Evolutionary conservation across 306 rosid species (phyloP), one percentile per base, ranked within the genome.

Genomic region (Arachis hypogaea): DNA sequence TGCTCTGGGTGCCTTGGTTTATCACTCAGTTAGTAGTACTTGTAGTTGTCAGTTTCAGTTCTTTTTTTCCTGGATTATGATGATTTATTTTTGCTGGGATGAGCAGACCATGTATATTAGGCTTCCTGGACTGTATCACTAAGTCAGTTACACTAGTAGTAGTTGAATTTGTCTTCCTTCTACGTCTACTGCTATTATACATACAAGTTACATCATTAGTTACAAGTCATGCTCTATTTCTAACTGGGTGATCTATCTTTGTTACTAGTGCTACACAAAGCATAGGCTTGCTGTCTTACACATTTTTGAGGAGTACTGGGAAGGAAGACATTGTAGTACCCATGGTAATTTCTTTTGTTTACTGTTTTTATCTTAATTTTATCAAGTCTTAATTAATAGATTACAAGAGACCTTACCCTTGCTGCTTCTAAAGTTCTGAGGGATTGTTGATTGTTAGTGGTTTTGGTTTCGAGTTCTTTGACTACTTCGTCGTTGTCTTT

Each of bases 291-390:
- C 81, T 95, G 81, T 95, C 99, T 47, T 92, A 95, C 77, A 88
- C 99, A 60, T 95, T 95, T 86, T 85, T 95, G 86, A 92, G 92
- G 89, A 81, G 87, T 83, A 95, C 99, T 0, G 92, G 93, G 74
- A 92, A 90, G 85, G 96, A 95, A 85, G 99, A 95, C 82, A 95
- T 92, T 50, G 88, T 92, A 50, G 99, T 95, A 74, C 99, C 99
- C 79, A 92, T 95, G 96, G 98, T 95, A 91, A 88, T 65, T 74
- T 66, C 47, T 22, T 47, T 69, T 29, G 54, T 16, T 2, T 11
- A 14, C 1, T 4, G 22, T 59, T 62, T 69, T 66, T 9, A 5
- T 71, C 7, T 10, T 42, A 18, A 7, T 64, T 40, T n/a, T 41
- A 43, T 0, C 45, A 36, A 38, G 42, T 44, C 12, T 62, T 58